These are phyloP conservation scores for Acer saccharum DNA, from an alignment of 345 rosid species.

Conservation along the genomic window DNA sequence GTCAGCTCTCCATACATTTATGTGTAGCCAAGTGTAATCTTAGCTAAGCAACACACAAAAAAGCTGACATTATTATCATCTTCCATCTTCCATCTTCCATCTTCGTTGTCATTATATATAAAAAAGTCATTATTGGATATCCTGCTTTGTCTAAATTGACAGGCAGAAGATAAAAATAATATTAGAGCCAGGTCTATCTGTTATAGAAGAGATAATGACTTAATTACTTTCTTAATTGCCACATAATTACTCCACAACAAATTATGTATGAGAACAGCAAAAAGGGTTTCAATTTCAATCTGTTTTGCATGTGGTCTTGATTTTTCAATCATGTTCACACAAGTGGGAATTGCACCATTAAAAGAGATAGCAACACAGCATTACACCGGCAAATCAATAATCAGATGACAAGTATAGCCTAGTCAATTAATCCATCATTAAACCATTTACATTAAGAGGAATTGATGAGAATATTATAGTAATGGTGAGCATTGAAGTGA, in stretches of 20 bases:
- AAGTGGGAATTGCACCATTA: constrained; percentile 1
- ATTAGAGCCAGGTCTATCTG: not conserved
- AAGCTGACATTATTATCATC: constrained; percentile 10
- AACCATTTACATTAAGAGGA: not conserved
- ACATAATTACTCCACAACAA: not conserved
- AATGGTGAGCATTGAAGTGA: not conserved
- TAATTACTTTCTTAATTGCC: constrained; percentile 1
- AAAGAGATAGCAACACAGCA: not conserved
- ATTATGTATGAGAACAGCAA: not conserved
- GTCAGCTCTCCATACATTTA: not conserved
- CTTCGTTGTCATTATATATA: constrained; percentile 5
- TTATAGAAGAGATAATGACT: not conserved
- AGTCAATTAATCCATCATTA: no score
- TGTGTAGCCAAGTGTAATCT: not conserved
- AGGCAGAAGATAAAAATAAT: not conserved
- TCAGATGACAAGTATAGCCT: not conserved
- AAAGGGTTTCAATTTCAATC: not conserved
- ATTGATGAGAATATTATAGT: not conserved
- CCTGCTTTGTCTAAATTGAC: not conserved
- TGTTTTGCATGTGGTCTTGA: constrained; percentile 8
- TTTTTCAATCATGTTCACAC: constrained; percentile 9
- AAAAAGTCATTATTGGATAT: not conserved
- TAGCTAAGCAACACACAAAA: not conserved
- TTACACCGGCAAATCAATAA: constrained; percentile 9
- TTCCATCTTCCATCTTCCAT: constrained; percentile 3